Conservation (phyloP, 345 rosid genomes). For the Corchorus capsularis region DNA sequence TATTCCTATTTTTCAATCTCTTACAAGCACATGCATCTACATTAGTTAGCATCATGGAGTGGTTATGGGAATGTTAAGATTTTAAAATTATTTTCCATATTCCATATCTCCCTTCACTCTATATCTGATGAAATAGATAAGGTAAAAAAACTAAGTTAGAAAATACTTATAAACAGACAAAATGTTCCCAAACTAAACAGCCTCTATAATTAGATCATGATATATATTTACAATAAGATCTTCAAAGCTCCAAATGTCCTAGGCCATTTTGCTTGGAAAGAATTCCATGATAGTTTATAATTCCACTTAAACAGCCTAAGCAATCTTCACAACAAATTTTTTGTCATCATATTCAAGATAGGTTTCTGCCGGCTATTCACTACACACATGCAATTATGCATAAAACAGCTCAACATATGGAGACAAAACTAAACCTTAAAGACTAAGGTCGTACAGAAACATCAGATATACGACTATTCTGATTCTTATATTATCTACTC, state of each 20-base stretch:
- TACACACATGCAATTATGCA: neutral
- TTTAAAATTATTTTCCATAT: neutral
- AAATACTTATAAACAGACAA: neutral
- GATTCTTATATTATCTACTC: neutral
- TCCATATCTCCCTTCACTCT: neutral
- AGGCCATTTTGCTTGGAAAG: neutral
- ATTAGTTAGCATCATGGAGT: neutral
- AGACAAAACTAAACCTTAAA: slow-evolving; percentile 7
- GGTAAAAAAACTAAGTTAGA: neutral
- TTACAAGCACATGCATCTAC: neutral
- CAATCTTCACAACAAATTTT: neutral
- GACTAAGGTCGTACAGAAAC: neutral
- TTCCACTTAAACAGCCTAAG: neutral
- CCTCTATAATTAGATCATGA: neutral
- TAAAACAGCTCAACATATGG: neutral
- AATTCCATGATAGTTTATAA: neutral
- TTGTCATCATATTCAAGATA: neutral
- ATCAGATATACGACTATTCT: neutral
- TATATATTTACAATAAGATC: neutral
- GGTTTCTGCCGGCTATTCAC: neutral
- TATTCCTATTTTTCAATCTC: neutral
- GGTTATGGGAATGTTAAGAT: neutral
- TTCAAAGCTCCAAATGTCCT: neutral
- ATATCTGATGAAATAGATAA: neutral
- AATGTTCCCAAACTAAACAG: neutral